Conservation (phyloP, 305 asterid species). For the Galium porrigens region DNA sequence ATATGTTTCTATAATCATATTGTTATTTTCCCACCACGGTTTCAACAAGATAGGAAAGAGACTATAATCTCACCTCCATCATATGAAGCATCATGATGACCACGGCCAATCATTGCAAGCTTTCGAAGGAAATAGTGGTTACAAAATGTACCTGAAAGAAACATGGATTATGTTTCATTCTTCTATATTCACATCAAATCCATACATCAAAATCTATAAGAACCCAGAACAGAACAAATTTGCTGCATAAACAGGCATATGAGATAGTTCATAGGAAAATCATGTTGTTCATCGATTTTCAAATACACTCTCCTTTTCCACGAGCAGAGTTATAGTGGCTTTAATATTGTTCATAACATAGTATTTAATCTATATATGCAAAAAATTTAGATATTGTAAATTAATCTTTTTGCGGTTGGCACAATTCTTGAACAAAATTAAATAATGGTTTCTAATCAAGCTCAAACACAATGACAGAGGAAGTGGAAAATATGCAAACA, state of each 20-base stretch:
- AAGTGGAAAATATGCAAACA: neutral
- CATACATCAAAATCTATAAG: neutral
- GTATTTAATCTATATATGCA: neutral
- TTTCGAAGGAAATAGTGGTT: constrained; percentile 76
- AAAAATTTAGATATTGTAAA: neutral
- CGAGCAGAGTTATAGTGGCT: neutral
- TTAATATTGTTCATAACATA: neutral
- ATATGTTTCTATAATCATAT: neutral
- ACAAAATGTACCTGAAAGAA: constrained; percentile 52
- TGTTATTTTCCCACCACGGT: neutral
- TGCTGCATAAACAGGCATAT: neutral
- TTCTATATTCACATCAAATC: neutral
- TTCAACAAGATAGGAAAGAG: neutral
- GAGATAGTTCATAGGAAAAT: neutral
- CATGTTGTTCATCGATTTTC: neutral
- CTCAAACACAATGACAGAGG: neutral
- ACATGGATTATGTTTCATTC: neutral
- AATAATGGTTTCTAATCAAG: neutral
- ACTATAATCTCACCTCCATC: constrained; percentile 51
- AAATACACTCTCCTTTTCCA: neutral
- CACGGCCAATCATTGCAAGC: constrained; percentile 64
- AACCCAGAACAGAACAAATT: neutral
- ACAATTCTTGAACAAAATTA: neutral
- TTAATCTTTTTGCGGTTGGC: neutral
- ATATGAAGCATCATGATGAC: constrained; percentile 55